Evolutionary conservation across 805 yeast genomes (phyloP).

Genomic region (Kazachstania africana): DNA sequence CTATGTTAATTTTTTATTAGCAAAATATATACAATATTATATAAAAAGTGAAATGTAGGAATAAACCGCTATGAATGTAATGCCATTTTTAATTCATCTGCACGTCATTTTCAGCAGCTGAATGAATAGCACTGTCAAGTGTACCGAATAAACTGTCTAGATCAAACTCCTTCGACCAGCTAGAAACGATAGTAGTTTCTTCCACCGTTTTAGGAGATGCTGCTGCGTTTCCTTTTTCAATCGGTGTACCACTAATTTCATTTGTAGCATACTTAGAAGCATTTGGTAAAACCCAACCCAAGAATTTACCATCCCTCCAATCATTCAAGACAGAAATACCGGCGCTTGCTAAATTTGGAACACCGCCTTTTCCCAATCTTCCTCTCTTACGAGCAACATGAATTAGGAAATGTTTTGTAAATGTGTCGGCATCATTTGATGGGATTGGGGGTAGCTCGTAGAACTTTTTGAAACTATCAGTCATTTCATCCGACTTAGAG

Average conservation of each 20-base stretch:
- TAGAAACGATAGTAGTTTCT: constrained; percentile 69
- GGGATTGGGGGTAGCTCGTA: constrained; percentile 78
- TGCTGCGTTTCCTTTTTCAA: constrained; percentile 26
- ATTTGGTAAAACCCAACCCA: constrained; percentile 81
- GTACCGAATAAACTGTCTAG: constrained; percentile 63
- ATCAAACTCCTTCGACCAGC: constrained; percentile 92
- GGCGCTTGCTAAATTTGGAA: constrained; percentile 81
- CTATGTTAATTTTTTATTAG: too few relatives aligned
- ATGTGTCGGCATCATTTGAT: constrained; percentile 57
- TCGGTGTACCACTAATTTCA: constrained; percentile 24
- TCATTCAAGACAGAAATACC: constrained; percentile 75
- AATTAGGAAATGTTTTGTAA: constrained; percentile 75
- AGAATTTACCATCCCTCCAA: constrained; percentile 93
- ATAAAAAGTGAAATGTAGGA: too few relatives aligned
- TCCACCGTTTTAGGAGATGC: constrained; percentile 34
- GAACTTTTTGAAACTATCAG: constrained; percentile 57
- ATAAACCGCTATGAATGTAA: too few relatives aligned
- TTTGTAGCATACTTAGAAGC: constrained; percentile 31
- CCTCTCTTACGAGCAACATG: constrained; percentile 91
- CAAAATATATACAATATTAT: too few relatives aligned
- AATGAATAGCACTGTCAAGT: constrained; percentile 25
- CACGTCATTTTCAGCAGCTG: constrained; percentile 14
- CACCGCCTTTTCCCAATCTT: constrained; percentile 82
- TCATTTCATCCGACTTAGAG: constrained; percentile 63
- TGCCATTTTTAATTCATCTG: constrained; percentile 7